These are phyloP conservation scores for Ceratobasidium sp. DNA, from an alignment of 1,284 basidiomycete species.

Conservation along the genomic window DNA sequence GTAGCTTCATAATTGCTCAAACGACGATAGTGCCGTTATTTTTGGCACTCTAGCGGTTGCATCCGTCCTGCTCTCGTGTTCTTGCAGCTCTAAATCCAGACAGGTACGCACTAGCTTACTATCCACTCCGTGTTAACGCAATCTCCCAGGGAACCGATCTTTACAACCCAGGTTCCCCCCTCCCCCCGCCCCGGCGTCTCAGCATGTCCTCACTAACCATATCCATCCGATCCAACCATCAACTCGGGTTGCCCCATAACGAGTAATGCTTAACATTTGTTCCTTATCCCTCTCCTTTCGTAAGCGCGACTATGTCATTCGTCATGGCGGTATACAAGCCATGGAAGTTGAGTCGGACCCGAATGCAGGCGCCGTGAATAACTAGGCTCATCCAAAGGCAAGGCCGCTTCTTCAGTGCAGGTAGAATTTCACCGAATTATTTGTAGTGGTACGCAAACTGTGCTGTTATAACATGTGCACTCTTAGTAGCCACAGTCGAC, in stretches of 20 bases:
- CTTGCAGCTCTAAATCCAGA: too few relatives aligned
- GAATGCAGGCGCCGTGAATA: not conserved
- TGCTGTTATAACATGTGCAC: not conserved
- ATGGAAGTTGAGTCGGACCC: not conserved
- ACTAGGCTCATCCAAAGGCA: not conserved
- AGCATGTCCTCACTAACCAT: not conserved
- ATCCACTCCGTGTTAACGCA: too few relatives aligned
- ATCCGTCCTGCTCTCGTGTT: too few relatives aligned
- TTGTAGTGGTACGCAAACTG: not conserved
- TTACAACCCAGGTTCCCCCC: too few relatives aligned
- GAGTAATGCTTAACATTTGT: too few relatives aligned
- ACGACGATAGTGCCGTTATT: too few relatives aligned
- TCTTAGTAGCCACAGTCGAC: not conserved
- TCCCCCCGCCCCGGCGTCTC: too few relatives aligned
- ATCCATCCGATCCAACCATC: too few relatives aligned
- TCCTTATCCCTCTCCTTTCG: not conserved
- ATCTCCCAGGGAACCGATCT: too few relatives aligned
- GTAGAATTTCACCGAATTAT: not conserved
- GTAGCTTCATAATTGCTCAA: too few relatives aligned
- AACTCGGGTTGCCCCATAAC: too few relatives aligned
- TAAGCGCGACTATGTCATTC: not conserved
- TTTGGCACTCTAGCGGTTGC: too few relatives aligned
- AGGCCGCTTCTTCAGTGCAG: not conserved
- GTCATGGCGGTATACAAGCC: conserved; percentile 13
- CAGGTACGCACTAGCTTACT: not conserved